Evolutionary conservation across 2,329 filamentous ascomycete genomes (phyloP).

Genomic region (Alternaria gaisen): DNA sequence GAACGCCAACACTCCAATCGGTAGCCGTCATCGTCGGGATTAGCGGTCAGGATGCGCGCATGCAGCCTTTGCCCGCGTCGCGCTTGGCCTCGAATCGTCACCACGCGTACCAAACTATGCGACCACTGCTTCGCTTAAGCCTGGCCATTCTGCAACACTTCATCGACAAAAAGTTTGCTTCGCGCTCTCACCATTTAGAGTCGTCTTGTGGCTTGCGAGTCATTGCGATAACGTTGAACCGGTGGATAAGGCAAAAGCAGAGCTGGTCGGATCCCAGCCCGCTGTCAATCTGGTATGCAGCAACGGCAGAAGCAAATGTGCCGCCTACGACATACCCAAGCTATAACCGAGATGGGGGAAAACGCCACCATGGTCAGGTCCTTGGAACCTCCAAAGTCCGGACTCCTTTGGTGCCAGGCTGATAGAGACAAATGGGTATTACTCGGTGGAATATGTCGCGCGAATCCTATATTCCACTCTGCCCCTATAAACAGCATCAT

Average conservation of each 20-base stretch:
- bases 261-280: neutral
- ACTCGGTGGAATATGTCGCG: neutral
- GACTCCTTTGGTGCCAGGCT: neutral
- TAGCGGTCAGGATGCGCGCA: slow-evolving; percentile 3
- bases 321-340: slow-evolving; percentile 6
- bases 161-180: neutral
- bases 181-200: neutral
- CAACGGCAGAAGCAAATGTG: slow-evolving; percentile 7
- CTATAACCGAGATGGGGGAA: neutral
- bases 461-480: neutral
- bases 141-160: neutral
- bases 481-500: neutral
- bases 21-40: slow-evolving; percentile 1
- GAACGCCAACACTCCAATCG: slow-evolving; percentile 11
- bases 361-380: slow-evolving; percentile 4
- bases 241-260: slow-evolving; percentile 1
- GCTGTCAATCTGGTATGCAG: neutral
- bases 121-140: slow-evolving; percentile 3
- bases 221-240: neutral
- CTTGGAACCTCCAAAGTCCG: neutral
- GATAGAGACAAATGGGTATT: neutral
- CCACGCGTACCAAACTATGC: slow-evolving; percentile 8
- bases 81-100: slow-evolving; percentile 8
- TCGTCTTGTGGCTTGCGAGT: slow-evolving; percentile 4
- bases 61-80: neutral